Conservation (phyloP, 495 filamentous ascomycete genomes). For the Talaromyces stipitatus region DNA sequence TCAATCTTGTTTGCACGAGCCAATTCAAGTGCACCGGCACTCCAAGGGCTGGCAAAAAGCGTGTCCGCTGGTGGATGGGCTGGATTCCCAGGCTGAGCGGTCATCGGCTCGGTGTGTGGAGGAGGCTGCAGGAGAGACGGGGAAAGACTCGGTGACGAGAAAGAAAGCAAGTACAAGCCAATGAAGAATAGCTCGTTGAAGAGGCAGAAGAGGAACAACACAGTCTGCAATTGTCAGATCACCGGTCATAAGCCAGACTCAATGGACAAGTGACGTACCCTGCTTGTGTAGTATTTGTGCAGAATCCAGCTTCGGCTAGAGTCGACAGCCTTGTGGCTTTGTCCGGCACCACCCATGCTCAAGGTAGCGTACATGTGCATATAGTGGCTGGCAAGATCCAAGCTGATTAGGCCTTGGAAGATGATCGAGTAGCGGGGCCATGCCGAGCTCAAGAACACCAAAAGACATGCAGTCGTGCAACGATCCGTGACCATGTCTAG, state of each 20-base stretch:
- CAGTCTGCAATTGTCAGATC: slow-evolving; percentile 48
- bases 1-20: slow-evolving; percentile 93
- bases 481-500: slow-evolving; percentile 87
- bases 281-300: slow-evolving; percentile 94
- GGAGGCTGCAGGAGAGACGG: slow-evolving; percentile 62
- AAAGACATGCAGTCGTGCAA: slow-evolving; percentile 76
- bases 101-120: slow-evolving; percentile 38
- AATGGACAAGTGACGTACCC: slow-evolving; percentile 47
- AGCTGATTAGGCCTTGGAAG: slow-evolving; percentile 74
- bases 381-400: slow-evolving; percentile 84
- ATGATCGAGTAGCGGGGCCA: slow-evolving; percentile 75
- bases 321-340: slow-evolving; percentile 80
- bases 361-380: slow-evolving; percentile 84
- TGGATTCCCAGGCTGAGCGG: slow-evolving; percentile 57
- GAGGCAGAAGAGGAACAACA: slow-evolving; percentile 84
- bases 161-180: slow-evolving; percentile 93
- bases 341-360: slow-evolving; percentile 52
- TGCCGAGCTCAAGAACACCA: slow-evolving; percentile 75
- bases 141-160: slow-evolving; percentile 79
- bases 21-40: slow-evolving; percentile 83
- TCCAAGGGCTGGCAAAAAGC: slow-evolving; percentile 77
- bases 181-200: slow-evolving; percentile 97
- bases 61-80: slow-evolving; percentile 55
- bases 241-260: slow-evolving; percentile 10
- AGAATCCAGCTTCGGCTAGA: slow-evolving; percentile 58